phyloP scores from a whole-genome alignment of 164 flowering plant genomes.

The Aristolochia contorta region DNA sequence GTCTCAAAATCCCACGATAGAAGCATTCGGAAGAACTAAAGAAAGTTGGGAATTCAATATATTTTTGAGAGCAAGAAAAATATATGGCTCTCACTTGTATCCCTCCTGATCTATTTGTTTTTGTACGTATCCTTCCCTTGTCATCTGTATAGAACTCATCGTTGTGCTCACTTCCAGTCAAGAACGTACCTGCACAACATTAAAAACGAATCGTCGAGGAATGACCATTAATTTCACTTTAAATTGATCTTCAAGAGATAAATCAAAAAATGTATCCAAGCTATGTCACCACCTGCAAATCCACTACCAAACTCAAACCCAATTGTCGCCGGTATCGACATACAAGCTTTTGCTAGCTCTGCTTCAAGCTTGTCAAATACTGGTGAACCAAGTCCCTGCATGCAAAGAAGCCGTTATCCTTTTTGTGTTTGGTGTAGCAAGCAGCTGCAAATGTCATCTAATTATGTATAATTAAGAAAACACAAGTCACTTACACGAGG shows the following conservation, averaged over 20 bases:
- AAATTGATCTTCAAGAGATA: too few relatives aligned
- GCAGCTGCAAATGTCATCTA: too few relatives aligned
- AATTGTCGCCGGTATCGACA: constrained; percentile 91
- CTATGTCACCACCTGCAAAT: constrained; percentile 53
- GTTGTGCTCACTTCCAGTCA: constrained; percentile 96
- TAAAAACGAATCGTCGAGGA: too few relatives aligned
- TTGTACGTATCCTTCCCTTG: constrained; percentile 69
- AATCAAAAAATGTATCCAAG: too few relatives aligned
- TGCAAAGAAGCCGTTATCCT: not conserved
- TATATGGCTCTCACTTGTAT: constrained; percentile 84
- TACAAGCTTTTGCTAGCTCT: constrained; percentile 71
- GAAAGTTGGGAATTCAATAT: constrained; percentile 4
- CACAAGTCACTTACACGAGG: constrained; percentile 96
- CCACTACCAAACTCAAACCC: constrained; percentile 98
- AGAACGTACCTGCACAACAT: constrained; percentile 54
- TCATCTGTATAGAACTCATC: constrained; percentile 76
- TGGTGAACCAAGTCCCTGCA: constrained; percentile 94
- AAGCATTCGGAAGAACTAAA: too few relatives aligned
- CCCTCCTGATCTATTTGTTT: constrained; percentile 98
- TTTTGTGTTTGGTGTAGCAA: too few relatives aligned
- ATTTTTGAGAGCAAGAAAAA: too few relatives aligned
- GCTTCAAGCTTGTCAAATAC: constrained; percentile 98
- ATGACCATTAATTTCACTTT: too few relatives aligned
- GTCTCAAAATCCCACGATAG: too few relatives aligned
- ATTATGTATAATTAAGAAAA: too few relatives aligned